These are phyloP conservation scores for Pythium chondricola DNA, from an alignment of 352 stramenopile genomes.

Conservation along the genomic window DNA sequence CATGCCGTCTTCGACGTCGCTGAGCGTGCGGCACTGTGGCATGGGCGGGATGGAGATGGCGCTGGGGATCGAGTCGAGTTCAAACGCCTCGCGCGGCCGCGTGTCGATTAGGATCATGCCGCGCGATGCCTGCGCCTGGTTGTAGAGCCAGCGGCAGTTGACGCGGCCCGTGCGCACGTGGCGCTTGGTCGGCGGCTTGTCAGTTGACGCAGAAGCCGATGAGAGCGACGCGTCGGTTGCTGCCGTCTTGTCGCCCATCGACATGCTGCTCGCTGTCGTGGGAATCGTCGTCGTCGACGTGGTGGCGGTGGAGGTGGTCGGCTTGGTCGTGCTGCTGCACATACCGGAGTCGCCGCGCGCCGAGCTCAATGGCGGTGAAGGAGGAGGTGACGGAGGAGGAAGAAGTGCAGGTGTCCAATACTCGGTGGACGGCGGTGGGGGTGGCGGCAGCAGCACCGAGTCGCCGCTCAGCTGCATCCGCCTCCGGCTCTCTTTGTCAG, in stretches of 20 bases:
- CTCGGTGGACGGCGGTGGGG: too few species aligned
- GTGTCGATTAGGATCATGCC: slow-evolving; percentile 79
- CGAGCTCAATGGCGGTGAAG: too few species aligned
- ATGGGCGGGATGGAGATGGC: slow-evolving; percentile 69
- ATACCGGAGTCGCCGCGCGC: neutral
- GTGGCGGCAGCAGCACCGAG: too few species aligned
- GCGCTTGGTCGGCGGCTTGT: slow-evolving; percentile 33
- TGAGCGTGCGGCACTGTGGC: slow-evolving; percentile 29
- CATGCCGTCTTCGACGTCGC: slow-evolving; percentile 46
- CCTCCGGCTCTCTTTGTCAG: neutral
- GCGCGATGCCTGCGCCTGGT: slow-evolving; percentile 68
- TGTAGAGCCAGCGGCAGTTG: slow-evolving; percentile 81
- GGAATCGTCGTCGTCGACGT: neutral
- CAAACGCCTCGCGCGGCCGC: slow-evolving; percentile 37
- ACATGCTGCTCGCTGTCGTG: slow-evolving; percentile 5
- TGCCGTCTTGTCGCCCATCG: slow-evolving; percentile 14
- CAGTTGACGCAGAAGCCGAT: neutral
- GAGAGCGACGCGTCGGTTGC: slow-evolving; percentile 4
- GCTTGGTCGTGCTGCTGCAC: neutral
- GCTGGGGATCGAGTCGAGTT: slow-evolving; percentile 70
- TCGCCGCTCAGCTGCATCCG: neutral
- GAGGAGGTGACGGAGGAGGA: too few species aligned
- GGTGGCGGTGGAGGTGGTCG: neutral
- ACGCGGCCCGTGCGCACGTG: slow-evolving; percentile 59
- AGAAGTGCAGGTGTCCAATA: too few species aligned